Base-by-base conservation (phyloP, 495 filamentous ascomycete genomes). In the Pyrenula massariospora region DNA sequence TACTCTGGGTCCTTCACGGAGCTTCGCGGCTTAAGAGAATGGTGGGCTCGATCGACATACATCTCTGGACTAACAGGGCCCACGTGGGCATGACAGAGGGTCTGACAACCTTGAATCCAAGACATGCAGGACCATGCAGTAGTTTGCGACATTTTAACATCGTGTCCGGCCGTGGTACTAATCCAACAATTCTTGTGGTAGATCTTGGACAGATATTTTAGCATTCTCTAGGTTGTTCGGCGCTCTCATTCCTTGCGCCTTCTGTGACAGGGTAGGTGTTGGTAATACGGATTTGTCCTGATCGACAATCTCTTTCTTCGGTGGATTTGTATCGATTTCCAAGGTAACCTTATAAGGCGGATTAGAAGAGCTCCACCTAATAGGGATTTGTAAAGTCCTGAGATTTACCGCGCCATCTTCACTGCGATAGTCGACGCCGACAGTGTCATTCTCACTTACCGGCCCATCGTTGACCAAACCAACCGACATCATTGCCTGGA, bases 401-500 rank as follows among this genome's bases (percentile, higher is more conserved):
- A 62, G 57, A 66, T 67, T 63, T 83, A 84, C 82, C 80, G 73
- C 83, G 69, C 73, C 79, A 70, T 85, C 81, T 62, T 76, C 70
- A 77, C 79, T 84, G 69, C 73, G 72, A 70, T 79, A 84, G 66
- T 84, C 73, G 59, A 84, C 69, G 84, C 88, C 81, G 78, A 96
- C 91, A 8, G 31, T 15, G 31, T 42, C 15, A 42, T 42, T 42
- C 15, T 42, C 31, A 42, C 31, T 42, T 42, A 42, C 31, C 67
- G 91, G 91, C 56, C 91, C 92, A 66, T 97, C 91, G 62, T 97
- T 97, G 36, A 95, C 84, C 22, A 96, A 66, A 58, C 87, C 87
- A 57, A 96, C 93, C 63, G 96, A 87, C 93, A 97, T 99, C 91
- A 96, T 96, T 54, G 94, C 66, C 63, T 95, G 91, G 67, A 97